Percentiles rank a stretch among this genome's conserved stretches.
These are phyloP conservation scores for Aspergillus tamarii DNA, from an alignment of 2,329 filamentous ascomycete genomes.

Conservation along the genomic window DNA sequence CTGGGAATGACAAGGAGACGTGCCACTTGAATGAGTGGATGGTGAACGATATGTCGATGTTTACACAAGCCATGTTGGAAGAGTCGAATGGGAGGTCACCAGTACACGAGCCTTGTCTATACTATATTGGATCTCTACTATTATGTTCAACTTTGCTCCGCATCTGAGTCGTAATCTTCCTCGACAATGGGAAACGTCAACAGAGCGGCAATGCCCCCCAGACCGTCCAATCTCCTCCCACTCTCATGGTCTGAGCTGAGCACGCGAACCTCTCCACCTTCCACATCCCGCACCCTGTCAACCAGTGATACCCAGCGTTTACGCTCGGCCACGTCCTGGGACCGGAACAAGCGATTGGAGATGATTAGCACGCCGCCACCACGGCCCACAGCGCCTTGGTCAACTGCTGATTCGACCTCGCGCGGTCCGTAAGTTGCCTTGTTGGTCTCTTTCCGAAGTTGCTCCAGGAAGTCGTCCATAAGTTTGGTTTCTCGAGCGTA, in stretches of 20 bases:
- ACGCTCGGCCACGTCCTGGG: conserved; percentile 74
- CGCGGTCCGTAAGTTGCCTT: conserved; percentile 86
- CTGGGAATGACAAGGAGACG: neutral
- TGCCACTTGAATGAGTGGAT: neutral
- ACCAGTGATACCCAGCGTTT: conserved; percentile 83
- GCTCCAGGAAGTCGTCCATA: conserved; percentile 81
- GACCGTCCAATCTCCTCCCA: conserved; percentile 77
- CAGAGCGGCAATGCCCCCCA: conserved; percentile 88
- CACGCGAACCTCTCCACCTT: conserved; percentile 86
- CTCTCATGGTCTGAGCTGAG: conserved; percentile 94
- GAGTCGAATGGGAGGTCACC: neutral
- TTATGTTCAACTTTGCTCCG: neutral
- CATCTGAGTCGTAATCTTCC: conserved; percentile 66
- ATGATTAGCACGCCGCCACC: conserved; percentile 85
- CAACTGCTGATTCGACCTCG: conserved; percentile 80
- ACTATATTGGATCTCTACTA: neutral
- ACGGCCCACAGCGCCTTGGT: conserved; percentile 83
- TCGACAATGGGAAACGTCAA: conserved; percentile 86
- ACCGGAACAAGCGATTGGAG: conserved; percentile 84
- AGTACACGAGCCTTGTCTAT: neutral
- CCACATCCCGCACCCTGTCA: conserved; percentile 77
- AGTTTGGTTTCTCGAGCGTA: conserved; percentile 80
- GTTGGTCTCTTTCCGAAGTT: conserved; percentile 81
- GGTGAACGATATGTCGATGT: neutral
- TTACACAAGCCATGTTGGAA: neutral